phyloP scores from a whole-genome alignment of 495 filamentous ascomycete species.

The Entonaema liquescens region DNA sequence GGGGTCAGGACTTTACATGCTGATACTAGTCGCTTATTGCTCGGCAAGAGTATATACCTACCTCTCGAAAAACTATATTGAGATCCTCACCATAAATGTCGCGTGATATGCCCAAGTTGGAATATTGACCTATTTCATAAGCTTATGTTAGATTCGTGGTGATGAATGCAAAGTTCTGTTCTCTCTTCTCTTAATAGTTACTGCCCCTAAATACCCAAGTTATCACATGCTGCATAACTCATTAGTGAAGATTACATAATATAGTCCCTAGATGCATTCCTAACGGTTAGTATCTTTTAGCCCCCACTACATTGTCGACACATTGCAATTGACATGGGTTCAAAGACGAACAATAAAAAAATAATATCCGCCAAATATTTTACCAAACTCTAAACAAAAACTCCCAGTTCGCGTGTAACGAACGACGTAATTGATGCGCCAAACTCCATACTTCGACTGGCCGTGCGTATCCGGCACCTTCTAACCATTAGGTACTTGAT shows the following conservation, averaged over 20 bases:
- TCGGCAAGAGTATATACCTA: not conserved
- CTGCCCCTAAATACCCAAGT: too few species aligned
- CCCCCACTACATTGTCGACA: slow-evolving; percentile 22
- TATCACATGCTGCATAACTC: too few species aligned
- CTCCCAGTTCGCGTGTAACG: slow-evolving; percentile 11
- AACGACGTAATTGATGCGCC: slow-evolving; percentile 32
- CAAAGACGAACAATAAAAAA: slow-evolving; percentile 11
- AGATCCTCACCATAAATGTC: too few species aligned
- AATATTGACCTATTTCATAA: too few species aligned
- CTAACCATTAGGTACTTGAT: slow-evolving; percentile 18
- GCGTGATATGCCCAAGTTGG: too few species aligned
- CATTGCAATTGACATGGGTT: slow-evolving; percentile 33
- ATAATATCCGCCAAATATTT: slow-evolving; percentile 20
- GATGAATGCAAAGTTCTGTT: too few species aligned
- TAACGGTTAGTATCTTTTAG: too few species aligned
- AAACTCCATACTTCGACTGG: slow-evolving; percentile 21
- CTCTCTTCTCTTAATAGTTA: too few species aligned
- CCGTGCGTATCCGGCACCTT: slow-evolving; percentile 31
- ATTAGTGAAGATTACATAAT: not conserved
- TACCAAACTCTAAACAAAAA: not conserved
- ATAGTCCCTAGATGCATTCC: not conserved
- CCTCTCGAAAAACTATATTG: too few species aligned
- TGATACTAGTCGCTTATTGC: not conserved
- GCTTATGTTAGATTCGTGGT: too few species aligned
- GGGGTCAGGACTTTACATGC: not conserved